Percentiles rank a stretch among this genome's conserved stretches.
Evolutionary conservation across 352 stramenopile species (phyloP).

Genomic region (Phytophthora chlamydospora): DNA sequence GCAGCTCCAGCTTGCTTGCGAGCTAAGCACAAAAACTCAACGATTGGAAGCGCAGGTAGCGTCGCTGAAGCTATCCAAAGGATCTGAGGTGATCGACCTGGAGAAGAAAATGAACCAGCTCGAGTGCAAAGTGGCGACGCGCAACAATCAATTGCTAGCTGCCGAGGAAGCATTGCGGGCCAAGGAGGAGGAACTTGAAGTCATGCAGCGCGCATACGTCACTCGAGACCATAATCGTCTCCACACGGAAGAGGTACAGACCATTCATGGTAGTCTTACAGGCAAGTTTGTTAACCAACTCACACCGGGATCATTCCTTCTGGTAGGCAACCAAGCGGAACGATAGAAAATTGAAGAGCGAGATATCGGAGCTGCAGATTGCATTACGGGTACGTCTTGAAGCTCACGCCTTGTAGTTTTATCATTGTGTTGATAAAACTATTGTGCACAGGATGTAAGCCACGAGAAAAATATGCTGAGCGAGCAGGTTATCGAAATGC

Average conservation of each 20-base stretch:
- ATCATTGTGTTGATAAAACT: neutral
- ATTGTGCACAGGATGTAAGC: constrained; percentile 43
- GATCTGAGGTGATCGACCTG: constrained; percentile 21
- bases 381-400: constrained; percentile 44
- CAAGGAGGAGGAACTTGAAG: constrained; percentile 57
- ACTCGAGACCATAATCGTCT: constrained; percentile 42
- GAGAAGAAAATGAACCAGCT: constrained; percentile 42
- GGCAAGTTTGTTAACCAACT: constrained; percentile 31
- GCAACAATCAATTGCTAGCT: constrained; percentile 47
- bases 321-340: constrained; percentile 46
- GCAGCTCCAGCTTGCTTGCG: constrained; percentile 40
- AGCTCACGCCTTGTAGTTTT: neutral
- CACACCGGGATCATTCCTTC: too few relatives aligned
- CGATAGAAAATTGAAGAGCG: constrained; percentile 57
- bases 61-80: constrained; percentile 21
- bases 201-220: constrained; percentile 45
- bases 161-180: constrained; percentile 45
- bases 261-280: neutral
- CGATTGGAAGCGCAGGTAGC: constrained; percentile 47
- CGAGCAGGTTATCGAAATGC: constrained; percentile 55
- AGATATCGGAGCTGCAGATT: constrained; percentile 62
- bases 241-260: constrained; percentile 54
- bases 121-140: constrained; percentile 48
- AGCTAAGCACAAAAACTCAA: constrained; percentile 41
- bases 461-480: constrained; percentile 61